A percentile compares a stretch with the other conserved stretches of the same genome.
These are phyloP conservation scores for Phytopythium montanum DNA, from an alignment of 352 stramenopile genomes.

Conservation along the genomic window DNA sequence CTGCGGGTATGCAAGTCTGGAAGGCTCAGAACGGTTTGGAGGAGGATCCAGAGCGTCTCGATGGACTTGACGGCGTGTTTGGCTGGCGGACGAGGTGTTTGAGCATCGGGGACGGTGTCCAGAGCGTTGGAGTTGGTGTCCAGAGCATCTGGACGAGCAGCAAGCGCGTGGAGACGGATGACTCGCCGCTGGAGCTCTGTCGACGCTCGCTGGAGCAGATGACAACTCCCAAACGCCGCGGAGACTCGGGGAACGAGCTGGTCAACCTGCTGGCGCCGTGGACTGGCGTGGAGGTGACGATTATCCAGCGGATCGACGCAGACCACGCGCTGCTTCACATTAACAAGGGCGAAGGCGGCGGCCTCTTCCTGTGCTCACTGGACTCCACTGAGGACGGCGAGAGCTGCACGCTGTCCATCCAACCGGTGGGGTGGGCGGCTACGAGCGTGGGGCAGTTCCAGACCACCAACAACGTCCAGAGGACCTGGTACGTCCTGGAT, in stretches of 20 bases:
- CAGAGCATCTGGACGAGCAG: neutral
- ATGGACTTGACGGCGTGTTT: neutral
- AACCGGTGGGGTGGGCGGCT: neutral
- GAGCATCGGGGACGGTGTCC: neutral
- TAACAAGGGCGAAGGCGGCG: too few species aligned
- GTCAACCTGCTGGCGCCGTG: neutral
- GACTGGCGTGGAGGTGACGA: neutral
- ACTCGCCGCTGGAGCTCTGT: neutral
- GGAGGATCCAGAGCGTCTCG: neutral
- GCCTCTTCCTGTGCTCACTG: neutral
- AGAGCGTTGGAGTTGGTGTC: neutral
- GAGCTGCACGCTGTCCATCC: neutral
- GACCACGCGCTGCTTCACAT: constrained; percentile 1
- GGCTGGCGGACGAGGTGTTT: neutral
- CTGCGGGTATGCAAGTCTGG: neutral
- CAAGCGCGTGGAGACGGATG: neutral
- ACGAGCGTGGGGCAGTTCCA: neutral
- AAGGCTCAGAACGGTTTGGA: neutral
- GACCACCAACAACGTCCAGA: neutral
- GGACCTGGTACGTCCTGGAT: too few species aligned
- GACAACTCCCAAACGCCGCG: neutral
- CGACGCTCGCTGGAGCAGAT: neutral
- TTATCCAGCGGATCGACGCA: neutral
- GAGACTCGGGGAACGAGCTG: neutral
- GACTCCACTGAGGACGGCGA: neutral